These are phyloP conservation scores for Meyerozyma athensensis DNA, from an alignment of 1,139 yeast species.

Conservation along the genomic window DNA sequence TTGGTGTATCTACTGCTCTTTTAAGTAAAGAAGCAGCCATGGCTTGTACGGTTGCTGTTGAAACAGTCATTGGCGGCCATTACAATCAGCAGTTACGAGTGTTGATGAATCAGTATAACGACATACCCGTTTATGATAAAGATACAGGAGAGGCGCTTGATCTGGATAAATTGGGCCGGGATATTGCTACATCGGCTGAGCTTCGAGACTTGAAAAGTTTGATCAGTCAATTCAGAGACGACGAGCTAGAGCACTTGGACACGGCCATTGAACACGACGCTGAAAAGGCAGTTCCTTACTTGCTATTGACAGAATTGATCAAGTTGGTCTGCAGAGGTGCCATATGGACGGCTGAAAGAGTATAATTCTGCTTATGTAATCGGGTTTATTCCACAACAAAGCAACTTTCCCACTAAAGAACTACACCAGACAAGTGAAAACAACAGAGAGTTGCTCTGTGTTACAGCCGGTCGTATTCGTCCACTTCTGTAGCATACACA, in stretches of 20 bases:
- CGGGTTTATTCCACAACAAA: not conserved
- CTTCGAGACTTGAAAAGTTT: constrained; percentile 52
- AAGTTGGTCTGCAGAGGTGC: constrained; percentile 80
- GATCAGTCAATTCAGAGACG: constrained; percentile 82
- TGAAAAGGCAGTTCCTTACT: constrained; percentile 87
- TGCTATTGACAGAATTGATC: constrained; percentile 80
- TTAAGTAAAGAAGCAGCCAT: constrained; percentile 94
- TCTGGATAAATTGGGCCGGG: constrained; percentile 20
- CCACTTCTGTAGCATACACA: too few species aligned
- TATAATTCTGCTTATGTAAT: constrained; percentile 24
- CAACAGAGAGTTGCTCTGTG: too few species aligned
- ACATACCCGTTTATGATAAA: constrained; percentile 42
- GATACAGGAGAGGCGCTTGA: constrained; percentile 30
- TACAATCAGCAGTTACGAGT: constrained; percentile 86
- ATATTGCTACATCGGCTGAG: constrained; percentile 46
- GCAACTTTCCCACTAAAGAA: too few species aligned
- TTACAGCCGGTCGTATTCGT: too few species aligned
- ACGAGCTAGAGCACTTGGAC: constrained; percentile 90
- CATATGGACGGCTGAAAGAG: constrained; percentile 87
- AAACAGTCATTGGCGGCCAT: constrained; percentile 95
- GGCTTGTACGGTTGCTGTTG: constrained; percentile 99
- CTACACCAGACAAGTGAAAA: too few species aligned
- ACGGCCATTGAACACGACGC: constrained; percentile 93
- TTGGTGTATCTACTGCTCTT: constrained; percentile 85
- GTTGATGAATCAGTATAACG: constrained; percentile 52